These are phyloP conservation scores for Penicillium maclennaniae DNA, from an alignment of 495 filamentous ascomycete species.

Conservation along the genomic window DNA sequence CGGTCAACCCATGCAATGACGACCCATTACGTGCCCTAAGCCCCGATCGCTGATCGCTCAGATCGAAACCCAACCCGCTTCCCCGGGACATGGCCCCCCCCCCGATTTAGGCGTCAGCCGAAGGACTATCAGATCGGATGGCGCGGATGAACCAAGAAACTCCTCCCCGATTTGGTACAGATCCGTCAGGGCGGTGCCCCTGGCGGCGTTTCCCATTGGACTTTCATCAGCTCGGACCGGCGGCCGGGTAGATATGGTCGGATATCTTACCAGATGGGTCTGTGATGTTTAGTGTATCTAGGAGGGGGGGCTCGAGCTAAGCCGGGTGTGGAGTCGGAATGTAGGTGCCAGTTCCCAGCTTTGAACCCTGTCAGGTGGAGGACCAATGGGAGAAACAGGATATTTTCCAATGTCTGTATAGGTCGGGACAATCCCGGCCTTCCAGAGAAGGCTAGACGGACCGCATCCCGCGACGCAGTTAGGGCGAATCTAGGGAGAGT, in stretches of 20 bases:
- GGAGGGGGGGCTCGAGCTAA: background rate
- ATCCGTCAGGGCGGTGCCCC: conserved; percentile 1
- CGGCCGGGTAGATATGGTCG: conserved; percentile 2
- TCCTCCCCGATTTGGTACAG: conserved; percentile 27
- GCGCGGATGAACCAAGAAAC: conserved; percentile 18
- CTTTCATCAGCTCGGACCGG: background rate
- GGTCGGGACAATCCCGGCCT: conserved; percentile 2
- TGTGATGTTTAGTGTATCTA: background rate
- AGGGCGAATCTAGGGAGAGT: conserved; percentile 20
- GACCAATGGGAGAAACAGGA: conserved; percentile 5
- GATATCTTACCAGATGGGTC: conserved; percentile 5
- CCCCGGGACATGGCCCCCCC: conserved; percentile 1
- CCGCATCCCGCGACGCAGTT: conserved; percentile 3
- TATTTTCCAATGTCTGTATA: conserved; percentile 7
- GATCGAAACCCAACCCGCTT: conserved; percentile 15
- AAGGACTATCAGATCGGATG: conserved; percentile 21
- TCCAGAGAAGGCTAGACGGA: conserved; percentile 6
- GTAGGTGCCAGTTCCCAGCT: background rate
- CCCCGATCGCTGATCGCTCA: conserved; percentile 13
- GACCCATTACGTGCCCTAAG: background rate
- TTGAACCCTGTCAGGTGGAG: background rate
- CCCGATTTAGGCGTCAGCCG: background rate
- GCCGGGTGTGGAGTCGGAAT: background rate
- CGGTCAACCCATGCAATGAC: background rate
- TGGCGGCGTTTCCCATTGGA: conserved; percentile 26